phyloP scores from a whole-genome alignment of 768 basidiomycete species.

The Naganishia vishniacii region DNA sequence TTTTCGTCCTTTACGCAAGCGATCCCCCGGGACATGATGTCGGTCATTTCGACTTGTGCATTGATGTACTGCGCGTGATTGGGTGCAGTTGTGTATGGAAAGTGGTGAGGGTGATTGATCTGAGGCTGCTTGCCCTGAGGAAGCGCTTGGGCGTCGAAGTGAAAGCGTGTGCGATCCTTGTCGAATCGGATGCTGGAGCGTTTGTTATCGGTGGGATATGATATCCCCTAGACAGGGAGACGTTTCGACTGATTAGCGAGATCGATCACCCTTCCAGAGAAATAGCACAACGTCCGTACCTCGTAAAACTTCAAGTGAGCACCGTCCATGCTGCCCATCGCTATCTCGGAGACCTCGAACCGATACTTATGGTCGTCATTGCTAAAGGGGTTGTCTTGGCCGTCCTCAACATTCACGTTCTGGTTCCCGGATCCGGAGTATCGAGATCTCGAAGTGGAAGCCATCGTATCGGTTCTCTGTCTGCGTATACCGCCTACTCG shows the following conservation, averaged over 20 bases:
- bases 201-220: constrained; percentile 16
- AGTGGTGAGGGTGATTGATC: constrained; percentile 5
- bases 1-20: constrained; percentile 16
- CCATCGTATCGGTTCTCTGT: too few relatives aligned
- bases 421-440: too few relatives aligned
- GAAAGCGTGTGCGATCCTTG: constrained; percentile 15
- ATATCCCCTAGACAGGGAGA: background rate
- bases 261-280: too few relatives aligned
- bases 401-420: too few relatives aligned
- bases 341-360: constrained; percentile 16
- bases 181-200: constrained; percentile 15
- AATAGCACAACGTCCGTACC: too few relatives aligned
- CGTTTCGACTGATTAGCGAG: background rate
- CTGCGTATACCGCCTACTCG: too few relatives aligned
- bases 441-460: background rate
- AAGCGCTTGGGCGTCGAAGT: constrained; percentile 5
- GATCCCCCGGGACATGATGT: constrained; percentile 16
- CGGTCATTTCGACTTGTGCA: constrained; percentile 18
- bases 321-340: constrained; percentile 15
- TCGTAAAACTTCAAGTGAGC: constrained; percentile 11
- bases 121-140: background rate
- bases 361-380: constrained; percentile 10
- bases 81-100: constrained; percentile 10
- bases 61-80: constrained; percentile 10
- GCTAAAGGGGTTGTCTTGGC: constrained; percentile 5